These are phyloP conservation scores for Adansonia madagascariensis DNA, from an alignment of 441 rosid genomes.

Conservation along the genomic window DNA sequence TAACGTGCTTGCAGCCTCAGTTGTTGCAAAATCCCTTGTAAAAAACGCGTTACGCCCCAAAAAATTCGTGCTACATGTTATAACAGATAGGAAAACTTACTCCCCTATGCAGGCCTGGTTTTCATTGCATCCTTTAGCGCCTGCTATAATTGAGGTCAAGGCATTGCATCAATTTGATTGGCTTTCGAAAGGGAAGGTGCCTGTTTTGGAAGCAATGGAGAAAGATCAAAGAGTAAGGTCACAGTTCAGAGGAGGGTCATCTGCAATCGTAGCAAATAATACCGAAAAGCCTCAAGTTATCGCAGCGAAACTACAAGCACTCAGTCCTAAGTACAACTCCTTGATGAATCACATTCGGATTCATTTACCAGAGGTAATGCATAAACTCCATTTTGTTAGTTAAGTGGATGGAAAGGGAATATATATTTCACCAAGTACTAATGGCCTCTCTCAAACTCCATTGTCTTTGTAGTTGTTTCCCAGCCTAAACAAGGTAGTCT, in stretches of 20 bases:
- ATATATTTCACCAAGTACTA: neutral
- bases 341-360: slow-evolving; percentile 95
- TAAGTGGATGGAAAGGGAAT: neutral
- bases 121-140: slow-evolving; percentile 77
- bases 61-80: slow-evolving; percentile 77
- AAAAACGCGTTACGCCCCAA: slow-evolving; percentile 64
- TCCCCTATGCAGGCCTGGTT: slow-evolving; percentile 99
- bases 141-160: slow-evolving; percentile 89
- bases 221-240: slow-evolving; percentile 83
- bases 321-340: slow-evolving; percentile 91
- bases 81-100: slow-evolving; percentile 89
- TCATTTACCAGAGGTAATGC: slow-evolving; percentile 85
- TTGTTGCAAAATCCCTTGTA: slow-evolving; percentile 79
- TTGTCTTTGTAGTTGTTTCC: slow-evolving; percentile 74
- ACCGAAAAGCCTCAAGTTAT: slow-evolving; percentile 77
- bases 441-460: neutral
- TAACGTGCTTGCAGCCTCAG: slow-evolving; percentile 88
- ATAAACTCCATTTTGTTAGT: neutral
- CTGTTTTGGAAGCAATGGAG: slow-evolving; percentile 96
- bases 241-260: slow-evolving; percentile 91
- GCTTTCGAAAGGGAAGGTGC: slow-evolving; percentile 91
- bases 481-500: slow-evolving; percentile 81
- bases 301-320: slow-evolving; percentile 92
- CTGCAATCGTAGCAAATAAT: slow-evolving; percentile 71
- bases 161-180: slow-evolving; percentile 97